Evolutionary conservation across 139 green algal genomes (phyloP).

Genomic region (Micromonas commoda): DNA sequence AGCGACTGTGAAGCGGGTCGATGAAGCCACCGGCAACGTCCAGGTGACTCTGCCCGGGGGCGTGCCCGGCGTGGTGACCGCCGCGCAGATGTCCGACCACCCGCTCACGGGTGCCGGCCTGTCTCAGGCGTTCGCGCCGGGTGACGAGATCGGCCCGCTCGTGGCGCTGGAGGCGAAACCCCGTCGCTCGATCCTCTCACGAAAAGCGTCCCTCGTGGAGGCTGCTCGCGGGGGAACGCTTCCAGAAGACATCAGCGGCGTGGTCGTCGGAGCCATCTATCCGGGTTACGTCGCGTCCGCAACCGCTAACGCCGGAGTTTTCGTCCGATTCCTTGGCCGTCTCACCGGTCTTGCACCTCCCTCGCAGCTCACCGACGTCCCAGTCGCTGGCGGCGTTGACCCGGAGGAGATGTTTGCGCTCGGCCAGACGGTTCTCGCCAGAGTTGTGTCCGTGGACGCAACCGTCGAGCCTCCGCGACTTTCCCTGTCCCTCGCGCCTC

Average conservation of each 20-base stretch:
- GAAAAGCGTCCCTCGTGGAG: conserved; percentile 61
- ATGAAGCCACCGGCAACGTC: conserved; percentile 12
- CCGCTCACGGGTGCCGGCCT: conserved; percentile 51
- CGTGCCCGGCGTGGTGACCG: conserved; percentile 46
- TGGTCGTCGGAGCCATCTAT: conserved; percentile 46
- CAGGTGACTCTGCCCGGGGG: conserved; percentile 17
- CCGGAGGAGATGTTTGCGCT: conserved; percentile 49
- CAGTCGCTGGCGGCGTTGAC: conserved; percentile 70
- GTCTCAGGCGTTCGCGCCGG: conserved; percentile 36
- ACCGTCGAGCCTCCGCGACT: neutral
- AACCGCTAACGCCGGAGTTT: conserved; percentile 56
- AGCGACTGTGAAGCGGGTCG: conserved; percentile 16
- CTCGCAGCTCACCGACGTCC: conserved; percentile 41
- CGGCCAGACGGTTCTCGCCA: conserved; percentile 64
- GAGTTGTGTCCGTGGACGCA: conserved; percentile 37
- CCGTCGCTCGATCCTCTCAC: conserved; percentile 34
- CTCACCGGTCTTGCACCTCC: conserved; percentile 58
- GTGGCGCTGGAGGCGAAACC: conserved; percentile 30
- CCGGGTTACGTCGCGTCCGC: conserved; percentile 75
- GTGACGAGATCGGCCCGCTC: conserved; percentile 37
- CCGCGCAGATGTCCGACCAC: conserved; percentile 69
- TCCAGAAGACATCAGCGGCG: conserved; percentile 23
- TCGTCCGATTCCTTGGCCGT: conserved; percentile 75
- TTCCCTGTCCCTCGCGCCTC: conserved; percentile 8
- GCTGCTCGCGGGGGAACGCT: neutral